Percentiles rank a stretch among this genome's conserved stretches.
Evolutionary conservation across 2,329 filamentous ascomycete genomes (phyloP).

Genomic region (Cladosporium sp.): DNA sequence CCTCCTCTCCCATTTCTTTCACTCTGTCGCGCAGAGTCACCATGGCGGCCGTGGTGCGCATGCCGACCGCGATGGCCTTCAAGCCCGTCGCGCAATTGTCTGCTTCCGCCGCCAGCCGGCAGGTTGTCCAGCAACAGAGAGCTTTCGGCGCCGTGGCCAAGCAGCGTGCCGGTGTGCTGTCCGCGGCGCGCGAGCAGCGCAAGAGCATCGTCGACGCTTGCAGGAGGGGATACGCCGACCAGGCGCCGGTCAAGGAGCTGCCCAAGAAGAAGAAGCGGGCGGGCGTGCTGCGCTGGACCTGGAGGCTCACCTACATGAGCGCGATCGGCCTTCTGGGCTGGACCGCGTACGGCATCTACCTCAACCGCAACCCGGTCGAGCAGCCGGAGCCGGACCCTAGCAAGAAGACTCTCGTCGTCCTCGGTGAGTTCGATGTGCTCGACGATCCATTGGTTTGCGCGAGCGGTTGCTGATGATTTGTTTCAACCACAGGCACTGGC

Average conservation of each 20-base stretch:
- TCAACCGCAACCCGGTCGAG: slow-evolving; percentile 71
- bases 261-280: slow-evolving; percentile 51
- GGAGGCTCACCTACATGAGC: slow-evolving; percentile 75
- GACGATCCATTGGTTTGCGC: slow-evolving; percentile 14
- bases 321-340: slow-evolving; percentile 63
- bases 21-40: not conserved
- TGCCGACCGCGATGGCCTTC: slow-evolving; percentile 10
- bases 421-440: slow-evolving; percentile 55
- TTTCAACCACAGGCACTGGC: slow-evolving; percentile 65
- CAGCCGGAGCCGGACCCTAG: slow-evolving; percentile 72
- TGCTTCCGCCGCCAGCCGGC: slow-evolving; percentile 16
- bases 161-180: slow-evolving; percentile 13
- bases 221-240: slow-evolving; percentile 28
- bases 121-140: slow-evolving; percentile 2
- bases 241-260: slow-evolving; percentile 18
- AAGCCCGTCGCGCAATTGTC: slow-evolving; percentile 14
- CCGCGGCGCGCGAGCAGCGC: slow-evolving; percentile 4
- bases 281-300: slow-evolving; percentile 69
- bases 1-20: slow-evolving; percentile 10
- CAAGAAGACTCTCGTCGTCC: slow-evolving; percentile 95
- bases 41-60: slow-evolving; percentile 10
- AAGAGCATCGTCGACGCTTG: slow-evolving; percentile 10
- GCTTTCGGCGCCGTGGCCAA: slow-evolving; percentile 12
- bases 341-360: slow-evolving; percentile 74
- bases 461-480: slow-evolving; percentile 6